Evolutionary conservation across 371 early-diverging fungal genomes (phyloP).

Genomic region (Mucor sp.): DNA sequence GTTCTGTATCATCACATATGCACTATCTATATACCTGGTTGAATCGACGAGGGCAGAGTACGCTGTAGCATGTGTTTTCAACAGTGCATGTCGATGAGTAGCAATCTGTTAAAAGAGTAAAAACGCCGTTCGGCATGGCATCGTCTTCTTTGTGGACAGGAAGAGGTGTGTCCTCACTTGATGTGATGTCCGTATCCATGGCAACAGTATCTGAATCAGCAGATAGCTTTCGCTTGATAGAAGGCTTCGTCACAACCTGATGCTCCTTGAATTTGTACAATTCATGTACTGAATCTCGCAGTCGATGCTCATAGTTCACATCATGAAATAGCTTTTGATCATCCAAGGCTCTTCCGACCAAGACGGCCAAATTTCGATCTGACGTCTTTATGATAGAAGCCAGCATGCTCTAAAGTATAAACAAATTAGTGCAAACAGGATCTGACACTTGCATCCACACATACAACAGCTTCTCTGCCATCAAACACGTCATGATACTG

Average conservation of each 20-base stretch:
- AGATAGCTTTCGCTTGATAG: neutral
- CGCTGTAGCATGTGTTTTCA: conserved; percentile 57
- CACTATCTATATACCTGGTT: conserved; percentile 23
- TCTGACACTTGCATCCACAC: conserved; percentile 1
- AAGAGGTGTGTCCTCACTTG: too few relatives aligned
- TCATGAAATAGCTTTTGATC: conserved; percentile 85
- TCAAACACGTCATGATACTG: conserved; percentile 82
- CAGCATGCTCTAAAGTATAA: conserved; percentile 62
- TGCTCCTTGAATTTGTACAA: conserved; percentile 72
- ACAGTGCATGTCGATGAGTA: conserved; percentile 69
- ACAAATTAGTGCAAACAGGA: neutral
- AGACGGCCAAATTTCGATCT: conserved; percentile 83
- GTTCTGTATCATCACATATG: neutral
- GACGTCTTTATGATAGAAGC: conserved; percentile 67
- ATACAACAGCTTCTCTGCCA: conserved; percentile 85
- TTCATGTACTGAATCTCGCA: conserved; percentile 78
- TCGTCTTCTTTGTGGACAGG: neutral
- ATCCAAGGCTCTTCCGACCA: conserved; percentile 82
- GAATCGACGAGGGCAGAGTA: conserved; percentile 57
- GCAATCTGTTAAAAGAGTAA: conserved; percentile 65
- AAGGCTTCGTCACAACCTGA: neutral
- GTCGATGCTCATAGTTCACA: conserved; percentile 74
- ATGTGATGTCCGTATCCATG: neutral
- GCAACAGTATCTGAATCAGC: neutral
- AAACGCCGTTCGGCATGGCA: conserved; percentile 53